These are phyloP conservation scores for Penicillium lagena DNA, from an alignment of 495 filamentous ascomycete genomes.

Conservation along the genomic window DNA sequence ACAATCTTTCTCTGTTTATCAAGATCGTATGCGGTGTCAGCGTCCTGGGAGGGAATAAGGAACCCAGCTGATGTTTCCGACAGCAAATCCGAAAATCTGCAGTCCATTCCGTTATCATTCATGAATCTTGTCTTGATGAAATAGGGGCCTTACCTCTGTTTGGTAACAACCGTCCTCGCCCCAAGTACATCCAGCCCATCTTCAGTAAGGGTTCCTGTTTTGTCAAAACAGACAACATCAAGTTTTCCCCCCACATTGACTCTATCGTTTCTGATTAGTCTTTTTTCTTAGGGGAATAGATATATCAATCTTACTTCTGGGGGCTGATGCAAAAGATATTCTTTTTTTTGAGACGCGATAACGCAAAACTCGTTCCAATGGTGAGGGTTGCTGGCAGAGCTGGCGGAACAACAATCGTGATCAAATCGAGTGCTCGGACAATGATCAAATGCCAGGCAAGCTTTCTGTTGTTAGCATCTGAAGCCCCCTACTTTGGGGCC, in stretches of 20 bases:
- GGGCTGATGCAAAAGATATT: constrained; percentile 97
- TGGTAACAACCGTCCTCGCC: constrained; percentile 64
- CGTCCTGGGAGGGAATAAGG: constrained; percentile 39
- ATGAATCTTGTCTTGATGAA: not conserved
- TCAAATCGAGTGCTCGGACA: constrained; percentile 86
- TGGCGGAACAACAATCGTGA: constrained; percentile 96
- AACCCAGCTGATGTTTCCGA: constrained; percentile 44
- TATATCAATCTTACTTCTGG: constrained; percentile 48
- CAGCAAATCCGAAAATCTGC: constrained; percentile 56
- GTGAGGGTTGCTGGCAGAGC: constrained; percentile 94
- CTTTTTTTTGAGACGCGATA: constrained; percentile 76
- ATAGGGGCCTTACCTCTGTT: constrained; percentile 33
- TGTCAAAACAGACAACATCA: constrained; percentile 96
- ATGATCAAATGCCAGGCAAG: constrained; percentile 85
- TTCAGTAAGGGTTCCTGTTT: constrained; percentile 95
- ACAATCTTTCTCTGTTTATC: constrained; percentile 64
- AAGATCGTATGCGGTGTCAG: constrained; percentile 50
- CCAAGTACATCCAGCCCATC: constrained; percentile 96
- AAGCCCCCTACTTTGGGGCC: not conserved
- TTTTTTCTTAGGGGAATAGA: too few species aligned
- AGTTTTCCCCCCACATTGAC: constrained; percentile 96
- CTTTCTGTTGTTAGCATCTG: constrained; percentile 23
- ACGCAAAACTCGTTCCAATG: constrained; percentile 93
- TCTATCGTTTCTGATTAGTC: constrained; percentile 18
- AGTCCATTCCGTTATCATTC: constrained; percentile 7